phyloP scores from a whole-genome alignment of 257 asterid species.

The Solanum chaucha region DNA sequence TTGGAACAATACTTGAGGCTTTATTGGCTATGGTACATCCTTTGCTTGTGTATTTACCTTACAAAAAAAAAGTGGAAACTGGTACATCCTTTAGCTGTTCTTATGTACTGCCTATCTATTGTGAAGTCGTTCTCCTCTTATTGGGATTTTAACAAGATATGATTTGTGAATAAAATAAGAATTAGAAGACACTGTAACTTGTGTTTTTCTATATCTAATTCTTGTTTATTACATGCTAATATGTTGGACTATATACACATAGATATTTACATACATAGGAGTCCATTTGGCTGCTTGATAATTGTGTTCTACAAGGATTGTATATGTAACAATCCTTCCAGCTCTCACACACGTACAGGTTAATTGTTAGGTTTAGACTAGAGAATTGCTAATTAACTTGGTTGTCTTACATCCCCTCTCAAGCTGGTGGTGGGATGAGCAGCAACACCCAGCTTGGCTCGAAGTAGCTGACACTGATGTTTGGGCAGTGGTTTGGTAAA shows the following conservation, averaged over 20 bases:
- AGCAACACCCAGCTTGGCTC: neutral
- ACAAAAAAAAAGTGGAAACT: neutral
- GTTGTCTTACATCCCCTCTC: neutral
- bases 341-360: neutral
- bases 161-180: neutral
- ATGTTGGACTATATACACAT: neutral
- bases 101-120: neutral
- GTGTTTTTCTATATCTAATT: neutral
- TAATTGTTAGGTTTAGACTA: neutral
- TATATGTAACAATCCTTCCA: neutral
- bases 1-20: slow-evolving; percentile 76
- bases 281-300: neutral
- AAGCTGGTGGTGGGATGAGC: neutral
- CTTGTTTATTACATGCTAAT: neutral
- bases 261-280: neutral
- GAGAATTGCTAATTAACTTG: neutral
- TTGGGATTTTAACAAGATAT: neutral
- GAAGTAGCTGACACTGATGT: neutral
- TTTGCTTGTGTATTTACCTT: neutral
- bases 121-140: neutral
- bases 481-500: neutral
- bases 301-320: neutral
- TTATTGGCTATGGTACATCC: slow-evolving; percentile 64
- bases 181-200: neutral
- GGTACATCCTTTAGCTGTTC: slow-evolving; percentile 21